phyloP scores from a whole-genome alignment of 208 protist species.

The Crithidia thermophila region DNA sequence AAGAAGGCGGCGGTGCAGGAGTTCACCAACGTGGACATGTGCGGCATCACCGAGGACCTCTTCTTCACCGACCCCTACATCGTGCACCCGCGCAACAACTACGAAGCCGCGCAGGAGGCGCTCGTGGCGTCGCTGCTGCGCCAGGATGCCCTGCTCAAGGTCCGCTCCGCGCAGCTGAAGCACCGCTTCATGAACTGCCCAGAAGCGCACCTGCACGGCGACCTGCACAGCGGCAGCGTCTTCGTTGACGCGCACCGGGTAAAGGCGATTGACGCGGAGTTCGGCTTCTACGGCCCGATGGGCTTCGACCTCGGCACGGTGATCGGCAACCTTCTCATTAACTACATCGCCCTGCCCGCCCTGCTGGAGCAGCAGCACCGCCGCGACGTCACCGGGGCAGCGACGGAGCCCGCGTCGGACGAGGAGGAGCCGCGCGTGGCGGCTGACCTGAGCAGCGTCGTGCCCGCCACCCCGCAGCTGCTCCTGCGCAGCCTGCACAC shows the following conservation, averaged over 20 bases:
- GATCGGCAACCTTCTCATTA: conserved; percentile 37
- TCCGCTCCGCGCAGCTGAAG: conserved; percentile 39
- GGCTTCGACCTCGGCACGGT: conserved; percentile 44
- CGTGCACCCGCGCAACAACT: conserved; percentile 35
- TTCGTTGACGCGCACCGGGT: conserved; percentile 33
- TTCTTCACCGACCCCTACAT: conserved; percentile 42
- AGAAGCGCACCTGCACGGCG: conserved; percentile 41
- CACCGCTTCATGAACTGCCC: conserved; percentile 43
- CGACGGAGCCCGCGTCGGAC: conserved; percentile 14
- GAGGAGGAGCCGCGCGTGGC: conserved; percentile 21
- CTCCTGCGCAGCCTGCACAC: conserved; percentile 24
- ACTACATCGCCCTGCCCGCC: conserved; percentile 33
- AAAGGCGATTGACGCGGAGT: conserved; percentile 44
- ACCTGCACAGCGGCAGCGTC: conserved; percentile 44
- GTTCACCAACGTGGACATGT: conserved; percentile 42
- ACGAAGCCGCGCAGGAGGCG: conserved; percentile 35
- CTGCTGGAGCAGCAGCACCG: conserved; percentile 21
- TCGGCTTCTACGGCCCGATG: conserved; percentile 41
- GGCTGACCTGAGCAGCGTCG: conserved; percentile 28
- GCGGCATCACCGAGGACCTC: conserved; percentile 42
- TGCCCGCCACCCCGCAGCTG: conserved; percentile 12
- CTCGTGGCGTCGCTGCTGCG: conserved; percentile 32
- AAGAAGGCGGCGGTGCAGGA: conserved; percentile 45
- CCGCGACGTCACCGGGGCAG: neutral
- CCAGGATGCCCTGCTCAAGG: conserved; percentile 17